Base-by-base conservation (phyloP, 2,329 filamentous ascomycete genomes). In the Aspergillus vadensis region DNA sequence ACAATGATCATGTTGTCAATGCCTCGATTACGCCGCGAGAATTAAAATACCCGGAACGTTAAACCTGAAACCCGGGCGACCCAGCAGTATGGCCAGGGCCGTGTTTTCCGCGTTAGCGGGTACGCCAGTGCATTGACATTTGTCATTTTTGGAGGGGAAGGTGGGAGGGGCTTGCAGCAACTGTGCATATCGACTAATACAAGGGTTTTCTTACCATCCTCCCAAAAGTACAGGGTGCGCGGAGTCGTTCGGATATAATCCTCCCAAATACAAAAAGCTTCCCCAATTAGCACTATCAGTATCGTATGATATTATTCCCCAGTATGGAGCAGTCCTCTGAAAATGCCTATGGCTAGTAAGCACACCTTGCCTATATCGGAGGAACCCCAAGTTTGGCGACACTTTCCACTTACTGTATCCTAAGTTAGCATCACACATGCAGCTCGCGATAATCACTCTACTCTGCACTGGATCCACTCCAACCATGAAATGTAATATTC, bases 81-180 rank as follows among this genome's bases (percentile, higher is more conserved):
- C 68, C 70, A 69, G 60, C 63, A 70, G 64, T 51, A 53, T 65
- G 70, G 70, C 70, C 66, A 63, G 64, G 68, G 62, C 66, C 64
- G 65, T 71, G 67, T 70, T 67, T 70, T 68, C 65, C 66, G 66
- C 67, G 53, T 68, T 71, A 68, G 68, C 60, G 65, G 44, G 30
- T 38, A 36, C 62, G 58, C 65, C 58, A 55, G 57, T 60, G 59
- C 62, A 49, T 64, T 56, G 58, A 57, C 50, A 60, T 61, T 59
- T 61, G 61, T 58, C 41, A 44, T 44, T 44, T 44, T 19, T 17
- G 21, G 41, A 36, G 41, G 41, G 41, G 17, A 59, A 62, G 57
- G 62, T 54, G 43, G 58, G 65, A 67, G 58, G 65, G 50, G 23
- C n/a, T 47, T 55, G 19, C 19, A 14, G 23, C 23, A n/a, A 23